Base-by-base conservation (phyloP, 2,329 filamentous ascomycete species). In the Colletotrichum lini region DNA sequence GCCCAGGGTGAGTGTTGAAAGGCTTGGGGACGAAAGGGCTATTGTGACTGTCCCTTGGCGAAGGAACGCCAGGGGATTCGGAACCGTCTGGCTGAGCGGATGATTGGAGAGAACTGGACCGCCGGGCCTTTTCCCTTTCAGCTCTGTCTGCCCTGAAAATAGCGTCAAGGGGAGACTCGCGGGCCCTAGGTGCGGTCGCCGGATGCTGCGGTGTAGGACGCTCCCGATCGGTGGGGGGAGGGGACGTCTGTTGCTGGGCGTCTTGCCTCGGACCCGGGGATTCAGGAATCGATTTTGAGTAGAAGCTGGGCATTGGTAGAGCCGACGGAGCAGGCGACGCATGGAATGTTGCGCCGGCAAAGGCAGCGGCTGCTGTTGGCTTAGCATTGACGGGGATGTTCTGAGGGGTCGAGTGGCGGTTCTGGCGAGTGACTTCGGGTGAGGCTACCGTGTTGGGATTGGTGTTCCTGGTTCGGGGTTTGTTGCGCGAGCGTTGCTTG, bases 341-440 rank as follows among this genome's bases (percentile, higher is more conserved):
- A 81, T 98, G 95, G 80, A 98, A 99, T 6, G 95, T 97, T 44
- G 96, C 93, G 16, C 96, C 96, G 49, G 96, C 96, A 82, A 98
- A 99, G n/a, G 54, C 54, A 56, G 92, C 91, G 71, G 90, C 85
- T 59, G 82, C 82, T 40, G 81, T 80, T 56, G 86, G 81, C 77
- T 86, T 87, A 74, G 84, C 78, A 74, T 84, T 79, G 40, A 82
- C 67, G 54, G 73, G 67, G 38, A 70, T 62, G 54, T 21, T 70
- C 26, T 66, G 71, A 7, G 83, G 82, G 15, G 83, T 83, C 26
- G 86, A 89, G 58, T 82, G 82, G 26, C 83, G 82, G 38, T 80
- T 83, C 21, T 79, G 78, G 21, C 79, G 83, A 26, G 78, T 76
- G 30, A 79, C 80, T 38, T 83, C 83, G 8, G 86, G 85, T 9